These are phyloP conservation scores for Verticillium tricorpus DNA, from an alignment of 2,329 filamentous ascomycete genomes.

Conservation along the genomic window DNA sequence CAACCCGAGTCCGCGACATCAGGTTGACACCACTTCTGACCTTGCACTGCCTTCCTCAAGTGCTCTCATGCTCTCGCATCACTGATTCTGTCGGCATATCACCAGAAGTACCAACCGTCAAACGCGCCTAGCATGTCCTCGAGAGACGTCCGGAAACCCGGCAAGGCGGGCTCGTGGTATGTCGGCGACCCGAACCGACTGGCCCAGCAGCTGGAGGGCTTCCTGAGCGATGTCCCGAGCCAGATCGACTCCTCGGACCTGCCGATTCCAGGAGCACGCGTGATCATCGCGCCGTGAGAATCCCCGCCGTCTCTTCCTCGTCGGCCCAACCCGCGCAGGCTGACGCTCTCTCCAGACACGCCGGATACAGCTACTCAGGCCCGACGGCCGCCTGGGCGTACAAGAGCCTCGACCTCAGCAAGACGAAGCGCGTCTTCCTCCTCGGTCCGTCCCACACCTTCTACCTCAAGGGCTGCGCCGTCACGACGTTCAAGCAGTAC, in stretches of 20 bases:
- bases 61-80: too few relatives aligned
- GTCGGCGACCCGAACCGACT: slow-evolving; percentile 55
- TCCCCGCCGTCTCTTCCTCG: not conserved
- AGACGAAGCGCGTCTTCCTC: slow-evolving; percentile 82
- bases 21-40: not conserved
- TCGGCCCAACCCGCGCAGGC: slow-evolving; percentile 3
- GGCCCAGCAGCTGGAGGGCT: slow-evolving; percentile 65
- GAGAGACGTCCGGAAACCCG: slow-evolving; percentile 41
- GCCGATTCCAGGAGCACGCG: slow-evolving; percentile 69
- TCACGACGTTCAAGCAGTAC: slow-evolving; percentile 68
- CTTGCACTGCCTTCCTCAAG: too few relatives aligned
- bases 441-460: slow-evolving; percentile 90
- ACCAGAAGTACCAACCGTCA: not conserved
- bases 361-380: slow-evolving; percentile 89
- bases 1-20: not conserved
- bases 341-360: slow-evolving; percentile 60
- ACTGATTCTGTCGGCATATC: not conserved
- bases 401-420: slow-evolving; percentile 76
- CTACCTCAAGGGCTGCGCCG: slow-evolving; percentile 71
- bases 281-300: slow-evolving; percentile 46
- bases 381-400: slow-evolving; percentile 93
- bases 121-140: not conserved
- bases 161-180: slow-evolving; percentile 90
- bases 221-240: slow-evolving; percentile 66
- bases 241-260: slow-evolving; percentile 55